Conservation (phyloP, 106 monocot genomes). For the Acorus calamus region DNA sequence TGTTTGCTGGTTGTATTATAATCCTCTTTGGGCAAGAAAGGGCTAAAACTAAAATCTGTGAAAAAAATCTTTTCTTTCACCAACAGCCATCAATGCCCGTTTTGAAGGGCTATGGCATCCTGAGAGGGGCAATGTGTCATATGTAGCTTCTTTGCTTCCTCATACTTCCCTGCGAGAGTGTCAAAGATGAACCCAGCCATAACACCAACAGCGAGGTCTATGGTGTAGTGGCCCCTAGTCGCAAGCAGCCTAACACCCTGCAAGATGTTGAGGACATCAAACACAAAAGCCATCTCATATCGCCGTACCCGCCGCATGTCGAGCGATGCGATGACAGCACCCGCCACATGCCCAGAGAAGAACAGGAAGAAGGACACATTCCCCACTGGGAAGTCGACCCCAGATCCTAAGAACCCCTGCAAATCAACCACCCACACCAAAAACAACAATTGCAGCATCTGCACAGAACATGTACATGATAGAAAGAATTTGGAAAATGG, state of each 20-base stretch:
- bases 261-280: slow-evolving; percentile 58
- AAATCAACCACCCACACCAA: no score
- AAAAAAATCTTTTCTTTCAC: no score
- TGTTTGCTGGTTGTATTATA: no score
- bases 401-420: slow-evolving; percentile 74
- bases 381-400: slow-evolving; percentile 85
- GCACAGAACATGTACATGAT: not conserved
- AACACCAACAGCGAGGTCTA: slow-evolving; percentile 71
- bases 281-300: slow-evolving; percentile 30
- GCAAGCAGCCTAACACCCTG: slow-evolving; percentile 71
- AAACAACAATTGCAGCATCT: not conserved
- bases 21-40: no score
- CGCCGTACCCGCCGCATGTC: slow-evolving; percentile 75
- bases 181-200: slow-evolving; percentile 80
- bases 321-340: slow-evolving; percentile 66
- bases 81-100: no score
- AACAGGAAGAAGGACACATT: slow-evolving; percentile 97
- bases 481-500: not conserved
- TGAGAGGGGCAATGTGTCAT: no score
- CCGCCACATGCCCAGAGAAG: slow-evolving; percentile 94
- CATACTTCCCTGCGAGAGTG: slow-evolving; percentile 47
- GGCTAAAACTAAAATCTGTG: no score
- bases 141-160: slow-evolving; percentile 1
- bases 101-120: no score
- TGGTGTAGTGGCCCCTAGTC: slow-evolving; percentile 91